Conservation (phyloP, 768 basidiomycete genomes). For the Clavaria fumosa region DNA sequence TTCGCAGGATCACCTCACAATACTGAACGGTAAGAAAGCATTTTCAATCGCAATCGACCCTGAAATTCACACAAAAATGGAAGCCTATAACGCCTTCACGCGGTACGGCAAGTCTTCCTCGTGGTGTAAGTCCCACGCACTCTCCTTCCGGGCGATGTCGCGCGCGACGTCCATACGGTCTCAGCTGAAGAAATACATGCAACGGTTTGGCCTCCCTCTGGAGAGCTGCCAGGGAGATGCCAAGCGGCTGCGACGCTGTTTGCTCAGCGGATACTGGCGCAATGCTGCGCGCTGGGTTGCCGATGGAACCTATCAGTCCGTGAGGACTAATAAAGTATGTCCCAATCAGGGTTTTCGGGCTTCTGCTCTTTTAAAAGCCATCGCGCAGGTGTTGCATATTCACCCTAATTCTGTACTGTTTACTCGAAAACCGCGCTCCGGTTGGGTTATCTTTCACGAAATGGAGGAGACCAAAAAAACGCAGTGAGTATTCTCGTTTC, state of each 20-base stretch:
- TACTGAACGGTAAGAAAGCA: conserved; percentile 60
- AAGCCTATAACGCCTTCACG: conserved; percentile 88
- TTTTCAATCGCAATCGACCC: not conserved
- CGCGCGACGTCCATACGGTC: conserved; percentile 86
- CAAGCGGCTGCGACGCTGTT: conserved; percentile 66
- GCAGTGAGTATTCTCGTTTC: conserved; percentile 67
- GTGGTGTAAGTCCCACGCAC: conserved; percentile 86
- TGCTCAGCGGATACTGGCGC: conserved; percentile 87
- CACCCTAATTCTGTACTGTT: conserved; percentile 94
- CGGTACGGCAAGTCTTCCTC: conserved; percentile 69
- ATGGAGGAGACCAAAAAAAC: conserved; percentile 94
- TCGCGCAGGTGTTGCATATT: conserved; percentile 79
- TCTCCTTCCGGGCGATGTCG: conserved; percentile 90
- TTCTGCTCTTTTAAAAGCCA: not conserved
- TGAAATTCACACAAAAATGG: not conserved
- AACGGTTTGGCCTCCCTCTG: conserved; percentile 67
- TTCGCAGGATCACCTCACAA: conserved; percentile 78
- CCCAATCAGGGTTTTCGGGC: conserved; percentile 6
- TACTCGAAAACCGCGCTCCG: conserved; percentile 76
- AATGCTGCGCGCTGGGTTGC: conserved; percentile 85
- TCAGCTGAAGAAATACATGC: conserved; percentile 93
- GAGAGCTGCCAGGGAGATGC: conserved; percentile 87
- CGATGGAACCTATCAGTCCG: conserved; percentile 86
- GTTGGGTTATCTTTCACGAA: conserved; percentile 93
- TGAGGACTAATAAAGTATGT: conserved; percentile 70